Percentiles rank a stretch among this genome's conserved stretches.
Conservation (phyloP, 768 basidiomycete species). For the Xerocomellus intermedius region DNA sequence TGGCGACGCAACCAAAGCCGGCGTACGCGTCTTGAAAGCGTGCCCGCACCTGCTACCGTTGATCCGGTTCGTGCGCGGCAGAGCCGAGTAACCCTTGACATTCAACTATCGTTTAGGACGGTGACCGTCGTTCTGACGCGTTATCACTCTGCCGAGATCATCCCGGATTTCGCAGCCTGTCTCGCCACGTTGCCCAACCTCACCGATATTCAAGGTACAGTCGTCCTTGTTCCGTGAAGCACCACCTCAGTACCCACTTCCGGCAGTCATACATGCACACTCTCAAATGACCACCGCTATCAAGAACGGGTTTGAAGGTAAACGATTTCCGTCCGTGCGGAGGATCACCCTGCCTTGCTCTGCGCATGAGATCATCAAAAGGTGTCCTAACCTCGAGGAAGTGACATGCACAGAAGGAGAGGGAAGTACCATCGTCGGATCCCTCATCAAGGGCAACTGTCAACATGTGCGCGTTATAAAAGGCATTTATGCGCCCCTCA, state of each 20-base stretch:
- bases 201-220: conserved; percentile 4
- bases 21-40: neutral
- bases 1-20: neutral
- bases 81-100: too few species aligned
- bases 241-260: neutral
- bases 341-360: conserved; percentile 6
- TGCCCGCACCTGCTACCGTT: conserved; percentile 4
- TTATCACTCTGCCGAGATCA: neutral
- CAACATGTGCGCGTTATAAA: conserved; percentile 1
- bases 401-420: conserved; percentile 5
- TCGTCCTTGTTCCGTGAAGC: neutral
- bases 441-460: conserved; percentile 5
- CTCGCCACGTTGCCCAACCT: conserved; percentile 6
- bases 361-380: conserved; percentile 9
- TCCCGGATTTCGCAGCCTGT: conserved; percentile 7
- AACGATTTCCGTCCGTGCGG: conserved; percentile 6
- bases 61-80: conserved; percentile 2
- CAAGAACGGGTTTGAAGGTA: conserved; percentile 5
- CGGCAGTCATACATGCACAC: conserved; percentile 2
- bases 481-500: conserved; percentile 1
- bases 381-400: conserved; percentile 11
- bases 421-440: conserved; percentile 1
- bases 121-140: neutral
- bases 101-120: neutral
- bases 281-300: neutral